Evolutionary conservation across 75 land plant genomes (phyloP).

Genomic region (Cryptomeria japonica): DNA sequence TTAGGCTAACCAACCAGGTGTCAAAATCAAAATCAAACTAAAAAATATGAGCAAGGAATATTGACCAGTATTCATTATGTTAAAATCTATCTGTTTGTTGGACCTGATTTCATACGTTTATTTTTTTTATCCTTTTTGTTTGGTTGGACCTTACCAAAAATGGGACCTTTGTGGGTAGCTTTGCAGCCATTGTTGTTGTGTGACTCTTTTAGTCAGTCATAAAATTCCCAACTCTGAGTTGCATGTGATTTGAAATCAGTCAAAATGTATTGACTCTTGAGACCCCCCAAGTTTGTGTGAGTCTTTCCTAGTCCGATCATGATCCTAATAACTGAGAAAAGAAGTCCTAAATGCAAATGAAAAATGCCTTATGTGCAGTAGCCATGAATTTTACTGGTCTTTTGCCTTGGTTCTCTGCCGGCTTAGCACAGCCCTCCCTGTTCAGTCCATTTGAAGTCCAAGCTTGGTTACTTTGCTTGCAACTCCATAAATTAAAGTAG

Average conservation of each 20-base stretch:
- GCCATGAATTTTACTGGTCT: not conserved
- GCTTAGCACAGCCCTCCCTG: not conserved
- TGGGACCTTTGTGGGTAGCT: not conserved
- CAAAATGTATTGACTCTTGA: not conserved
- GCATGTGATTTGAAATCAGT: not conserved
- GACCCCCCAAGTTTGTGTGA: not conserved
- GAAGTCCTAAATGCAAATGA: not conserved
- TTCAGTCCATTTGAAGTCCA: not conserved
- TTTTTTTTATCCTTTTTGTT: not conserved
- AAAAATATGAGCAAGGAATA: not conserved
- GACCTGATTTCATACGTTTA: not conserved
- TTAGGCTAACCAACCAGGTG: not conserved
- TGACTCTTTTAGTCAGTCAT: not conserved
- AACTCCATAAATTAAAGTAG: not conserved
- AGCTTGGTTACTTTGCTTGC: not conserved
- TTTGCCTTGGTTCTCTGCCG: not conserved
- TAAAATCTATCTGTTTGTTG: not conserved
- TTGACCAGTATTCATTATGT: no score
- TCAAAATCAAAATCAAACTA: not conserved
- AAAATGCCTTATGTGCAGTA: not conserved
- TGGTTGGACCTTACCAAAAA: not conserved
- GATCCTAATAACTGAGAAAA: not conserved
- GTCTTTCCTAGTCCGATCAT: not conserved
- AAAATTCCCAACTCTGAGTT: not conserved
- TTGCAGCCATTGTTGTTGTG: not conserved